phyloP scores from a whole-genome alignment of 257 asterid species.

The Lithospermum erythrorhizon region DNA sequence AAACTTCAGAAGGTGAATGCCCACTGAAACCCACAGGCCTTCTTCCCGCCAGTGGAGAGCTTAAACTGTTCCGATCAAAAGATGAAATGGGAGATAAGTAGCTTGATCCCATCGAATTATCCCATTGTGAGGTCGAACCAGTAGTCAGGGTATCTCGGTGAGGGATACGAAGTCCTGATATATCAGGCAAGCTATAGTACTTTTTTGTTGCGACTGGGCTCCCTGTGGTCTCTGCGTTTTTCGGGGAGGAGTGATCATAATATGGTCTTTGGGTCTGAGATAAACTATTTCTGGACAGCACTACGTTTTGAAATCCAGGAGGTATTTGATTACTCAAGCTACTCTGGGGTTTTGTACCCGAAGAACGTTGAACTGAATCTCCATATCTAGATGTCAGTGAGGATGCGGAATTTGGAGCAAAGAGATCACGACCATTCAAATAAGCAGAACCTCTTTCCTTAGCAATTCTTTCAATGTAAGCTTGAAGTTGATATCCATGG shows the following conservation, averaged over 20 bases:
- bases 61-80: constrained; percentile 28
- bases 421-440: constrained; percentile 26
- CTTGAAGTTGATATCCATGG: constrained; percentile 60
- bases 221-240: constrained; percentile 29
- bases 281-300: constrained; percentile 60
- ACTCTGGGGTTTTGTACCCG: constrained; percentile 46
- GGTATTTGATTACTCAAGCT: constrained; percentile 49
- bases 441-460: constrained; percentile 27
- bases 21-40: constrained; percentile 37
- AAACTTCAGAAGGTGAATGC: constrained; percentile 44
- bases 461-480: constrained; percentile 28
- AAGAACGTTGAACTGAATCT: constrained; percentile 40
- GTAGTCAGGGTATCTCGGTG: constrained; percentile 27
- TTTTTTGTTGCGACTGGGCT: constrained; percentile 47
- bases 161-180: constrained; percentile 65
- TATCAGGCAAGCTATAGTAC: constrained; percentile 78
- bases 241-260: constrained; percentile 39
- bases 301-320: constrained; percentile 80
- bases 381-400: constrained; percentile 24
- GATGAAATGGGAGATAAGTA: constrained; percentile 30
- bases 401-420: constrained; percentile 27
- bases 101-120: constrained; percentile 34
- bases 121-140: constrained; percentile 35
- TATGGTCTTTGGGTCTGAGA: constrained; percentile 48
- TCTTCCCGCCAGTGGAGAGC: constrained; percentile 37